These are phyloP conservation scores for Boletus speciosus DNA, from an alignment of 768 basidiomycete genomes.

Conservation along the genomic window DNA sequence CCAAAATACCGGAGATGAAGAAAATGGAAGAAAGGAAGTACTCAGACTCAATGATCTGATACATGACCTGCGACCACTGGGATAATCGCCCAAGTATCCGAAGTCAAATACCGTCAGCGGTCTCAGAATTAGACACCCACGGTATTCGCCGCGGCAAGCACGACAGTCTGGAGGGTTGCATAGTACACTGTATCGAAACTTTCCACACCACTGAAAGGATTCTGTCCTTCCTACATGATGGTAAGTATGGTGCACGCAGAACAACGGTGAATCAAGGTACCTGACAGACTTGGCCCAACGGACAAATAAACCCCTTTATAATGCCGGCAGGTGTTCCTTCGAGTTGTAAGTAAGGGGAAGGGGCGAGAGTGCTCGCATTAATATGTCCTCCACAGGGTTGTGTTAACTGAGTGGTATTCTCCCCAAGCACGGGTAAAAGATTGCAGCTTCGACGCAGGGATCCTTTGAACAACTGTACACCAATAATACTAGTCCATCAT, in stretches of 20 bases:
- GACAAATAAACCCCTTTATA: conserved; percentile 87
- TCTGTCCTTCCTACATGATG: conserved; percentile 50
- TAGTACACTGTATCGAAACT: conserved; percentile 90
- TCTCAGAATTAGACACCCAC: conserved; percentile 39
- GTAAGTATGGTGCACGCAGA: neutral
- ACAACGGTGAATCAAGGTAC: conserved; percentile 36
- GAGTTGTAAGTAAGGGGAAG: conserved; percentile 39
- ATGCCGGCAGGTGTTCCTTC: conserved; percentile 37
- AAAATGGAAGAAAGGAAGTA: conserved; percentile 85
- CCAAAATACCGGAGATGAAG: conserved; percentile 78
- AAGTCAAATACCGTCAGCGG: neutral
- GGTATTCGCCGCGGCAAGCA: conserved; percentile 76
- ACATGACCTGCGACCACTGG: conserved; percentile 84
- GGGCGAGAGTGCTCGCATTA: conserved; percentile 51
- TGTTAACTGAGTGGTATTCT: conserved; percentile 41
- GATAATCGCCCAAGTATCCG: neutral
- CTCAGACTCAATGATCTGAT: conserved; percentile 83
- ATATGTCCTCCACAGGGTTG: conserved; percentile 83
- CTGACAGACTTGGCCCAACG: conserved; percentile 78
- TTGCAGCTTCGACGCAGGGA: conserved; percentile 68
- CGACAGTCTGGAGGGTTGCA: conserved; percentile 76
- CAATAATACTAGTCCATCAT: conserved; percentile 58
- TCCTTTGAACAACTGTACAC: conserved; percentile 91
- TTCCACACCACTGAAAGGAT: conserved; percentile 62
- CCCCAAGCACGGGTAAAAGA: conserved; percentile 53